Evolutionary conservation across 495 filamentous ascomycete species (phyloP).

Genomic region (Talaromyces borbonicus): DNA sequence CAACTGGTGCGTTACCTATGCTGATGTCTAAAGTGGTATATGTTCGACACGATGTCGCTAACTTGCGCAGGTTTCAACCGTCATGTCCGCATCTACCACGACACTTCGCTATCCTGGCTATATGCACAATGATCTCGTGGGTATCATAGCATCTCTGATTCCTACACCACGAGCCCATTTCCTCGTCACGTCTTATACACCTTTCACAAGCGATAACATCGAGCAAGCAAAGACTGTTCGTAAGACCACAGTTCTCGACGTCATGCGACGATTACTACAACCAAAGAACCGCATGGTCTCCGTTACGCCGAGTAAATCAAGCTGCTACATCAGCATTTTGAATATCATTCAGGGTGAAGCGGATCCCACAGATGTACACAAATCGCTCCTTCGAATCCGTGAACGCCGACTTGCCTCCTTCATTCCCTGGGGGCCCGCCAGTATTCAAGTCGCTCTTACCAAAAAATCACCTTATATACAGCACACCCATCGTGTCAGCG

Average conservation of each 20-base stretch:
- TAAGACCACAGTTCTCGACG: constrained; percentile 94
- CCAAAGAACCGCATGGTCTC: constrained; percentile 99
- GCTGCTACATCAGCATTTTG: constrained; percentile 96
- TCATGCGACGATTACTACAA: constrained; percentile 91
- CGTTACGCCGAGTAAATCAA: constrained; percentile 87
- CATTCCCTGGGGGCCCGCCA: constrained; percentile 98
- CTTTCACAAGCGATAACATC: constrained; percentile 90
- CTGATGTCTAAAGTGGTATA: background rate
- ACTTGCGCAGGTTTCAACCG: constrained; percentile 61
- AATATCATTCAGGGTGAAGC: constrained; percentile 99
- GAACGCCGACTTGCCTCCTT: constrained; percentile 91
- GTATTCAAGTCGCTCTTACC: constrained; percentile 92
- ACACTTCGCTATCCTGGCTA: constrained; percentile 95
- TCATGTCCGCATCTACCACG: constrained; percentile 97
- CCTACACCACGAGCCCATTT: constrained; percentile 96
- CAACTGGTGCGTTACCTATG: constrained; percentile 53
- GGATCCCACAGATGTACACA: constrained; percentile 93
- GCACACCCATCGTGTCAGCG: constrained; percentile 80
- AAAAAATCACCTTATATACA: constrained; percentile 93
- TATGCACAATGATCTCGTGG: constrained; percentile 98
- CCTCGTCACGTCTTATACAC: constrained; percentile 95
- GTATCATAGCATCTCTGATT: constrained; percentile 91
- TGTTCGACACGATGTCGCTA: constrained; percentile 3
- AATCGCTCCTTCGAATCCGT: constrained; percentile 90
- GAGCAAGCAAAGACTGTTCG: constrained; percentile 94